A percentile compares a stretch with the other conserved stretches of the same genome.
Conservation (phyloP, 2,329 filamentous ascomycete species). For the Pyrenophora tritici-repentis region DNA sequence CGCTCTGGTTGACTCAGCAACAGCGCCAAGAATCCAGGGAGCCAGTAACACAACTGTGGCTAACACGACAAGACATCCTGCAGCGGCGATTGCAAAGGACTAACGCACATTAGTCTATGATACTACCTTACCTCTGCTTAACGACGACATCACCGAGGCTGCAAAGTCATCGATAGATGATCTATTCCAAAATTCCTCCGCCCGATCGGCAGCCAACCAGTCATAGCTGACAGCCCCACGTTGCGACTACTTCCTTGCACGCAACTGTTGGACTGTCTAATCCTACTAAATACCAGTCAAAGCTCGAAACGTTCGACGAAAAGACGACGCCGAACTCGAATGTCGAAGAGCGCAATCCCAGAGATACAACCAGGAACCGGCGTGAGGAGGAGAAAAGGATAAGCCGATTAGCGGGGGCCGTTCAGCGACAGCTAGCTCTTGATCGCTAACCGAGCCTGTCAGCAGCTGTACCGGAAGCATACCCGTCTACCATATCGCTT, state of each 20-base stretch:
- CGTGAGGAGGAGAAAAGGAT: slow-evolving; percentile 2
- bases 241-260: neutral
- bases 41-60: no score
- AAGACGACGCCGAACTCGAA: slow-evolving; percentile 4
- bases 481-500: slow-evolving; percentile 1
- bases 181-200: neutral
- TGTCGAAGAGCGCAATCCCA: slow-evolving; percentile 9
- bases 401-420: neutral
- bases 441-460: neutral
- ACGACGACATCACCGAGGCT: neutral
- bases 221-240: neutral
- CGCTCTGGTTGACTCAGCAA: slow-evolving; percentile 21
- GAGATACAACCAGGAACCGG: slow-evolving; percentile 1
- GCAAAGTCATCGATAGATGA: neutral
- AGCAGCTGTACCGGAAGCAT: neutral
- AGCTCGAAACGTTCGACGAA: no score
- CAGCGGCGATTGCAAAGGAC: neutral
- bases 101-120: neutral
- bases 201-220: neutral
- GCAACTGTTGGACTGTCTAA: neutral
- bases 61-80: neutral
- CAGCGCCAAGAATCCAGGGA: slow-evolving; percentile 4
- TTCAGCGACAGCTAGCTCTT: slow-evolving; percentile 5
- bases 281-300: neutral
- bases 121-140: neutral